phyloP scores from a whole-genome alignment of 129 eudicot species.

The Lonicera japonica region DNA sequence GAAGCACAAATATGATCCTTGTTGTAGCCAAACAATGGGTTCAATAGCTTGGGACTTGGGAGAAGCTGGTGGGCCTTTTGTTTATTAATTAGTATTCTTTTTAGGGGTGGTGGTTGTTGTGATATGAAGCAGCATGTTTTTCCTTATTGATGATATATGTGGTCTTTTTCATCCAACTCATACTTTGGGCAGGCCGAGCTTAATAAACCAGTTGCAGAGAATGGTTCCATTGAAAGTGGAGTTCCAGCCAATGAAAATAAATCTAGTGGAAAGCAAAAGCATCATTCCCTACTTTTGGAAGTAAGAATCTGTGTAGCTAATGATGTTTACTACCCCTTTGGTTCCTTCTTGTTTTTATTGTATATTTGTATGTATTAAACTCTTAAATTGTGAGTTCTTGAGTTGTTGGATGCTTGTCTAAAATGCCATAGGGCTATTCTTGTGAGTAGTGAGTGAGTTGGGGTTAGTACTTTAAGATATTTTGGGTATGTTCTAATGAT shows the following conservation, averaged over 20 bases:
- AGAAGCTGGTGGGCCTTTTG: too few relatives aligned
- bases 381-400: not conserved
- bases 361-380: not conserved
- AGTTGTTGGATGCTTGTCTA: not conserved
- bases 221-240: conserved; percentile 37
- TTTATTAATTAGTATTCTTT: too few relatives aligned
- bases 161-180: not conserved
- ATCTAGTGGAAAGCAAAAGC: conserved; percentile 45
- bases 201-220: conserved; percentile 45
- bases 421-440: not conserved
- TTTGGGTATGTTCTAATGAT: conserved; percentile 5
- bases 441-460: not conserved
- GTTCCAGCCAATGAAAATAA: conserved; percentile 25
- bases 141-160: not conserved
- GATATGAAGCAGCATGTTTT: not conserved
- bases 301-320: conserved; percentile 20
- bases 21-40: too few relatives aligned
- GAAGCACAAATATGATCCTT: not conserved
- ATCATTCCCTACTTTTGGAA: conserved; percentile 86
- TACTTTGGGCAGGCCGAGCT: conserved; percentile 67
- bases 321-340: not conserved
- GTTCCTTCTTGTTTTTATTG: not conserved
- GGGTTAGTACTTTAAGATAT: not conserved
- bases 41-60: too few relatives aligned
- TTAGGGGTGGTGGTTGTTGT: not conserved